Percentiles rank a stretch among this genome's conserved stretches.
Evolutionary conservation across 139 green algal genomes (phyloP).

Genomic region (Chlamydomonas applanata): DNA sequence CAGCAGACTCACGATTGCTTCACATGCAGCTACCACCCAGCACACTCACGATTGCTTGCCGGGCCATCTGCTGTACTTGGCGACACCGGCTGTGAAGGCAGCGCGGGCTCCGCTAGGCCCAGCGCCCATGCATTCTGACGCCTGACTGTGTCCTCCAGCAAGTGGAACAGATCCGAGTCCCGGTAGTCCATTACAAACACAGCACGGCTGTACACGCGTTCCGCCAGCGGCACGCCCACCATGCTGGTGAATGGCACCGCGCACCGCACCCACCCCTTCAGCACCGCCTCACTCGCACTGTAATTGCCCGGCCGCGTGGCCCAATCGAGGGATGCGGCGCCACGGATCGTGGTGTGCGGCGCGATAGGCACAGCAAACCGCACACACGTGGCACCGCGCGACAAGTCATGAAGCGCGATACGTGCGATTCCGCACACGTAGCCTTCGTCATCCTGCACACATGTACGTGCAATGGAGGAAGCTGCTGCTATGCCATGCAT

Average conservation of each 20-base stretch:
- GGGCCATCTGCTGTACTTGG: not conserved
- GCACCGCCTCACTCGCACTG: conserved; percentile 1
- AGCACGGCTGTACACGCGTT: conserved; percentile 28
- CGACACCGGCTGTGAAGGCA: not conserved
- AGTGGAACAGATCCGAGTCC: conserved; percentile 58
- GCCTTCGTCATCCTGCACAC: conserved; percentile 24
- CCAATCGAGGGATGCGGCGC: conserved; percentile 60
- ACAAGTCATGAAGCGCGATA: conserved; percentile 19
- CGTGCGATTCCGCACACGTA: conserved; percentile 39
- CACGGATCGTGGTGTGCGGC: conserved; percentile 42
- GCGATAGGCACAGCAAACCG: conserved; percentile 16
- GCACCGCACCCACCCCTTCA: conserved; percentile 45
- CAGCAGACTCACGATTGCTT: not conserved
- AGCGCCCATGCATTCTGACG: conserved; percentile 37
- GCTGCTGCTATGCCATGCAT: not conserved
- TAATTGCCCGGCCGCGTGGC: conserved; percentile 57
- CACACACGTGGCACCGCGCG: conserved; percentile 14
- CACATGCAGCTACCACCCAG: too few relatives aligned
- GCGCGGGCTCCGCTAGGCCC: conserved; percentile 21
- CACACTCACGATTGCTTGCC: not conserved
- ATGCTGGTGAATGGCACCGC: conserved; percentile 32
- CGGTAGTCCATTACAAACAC: conserved; percentile 66
- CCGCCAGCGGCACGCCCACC: not conserved
- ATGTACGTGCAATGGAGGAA: not conserved
- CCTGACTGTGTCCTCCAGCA: conserved; percentile 44